phyloP scores from a whole-genome alignment of 2,329 filamentous ascomycete genomes.

The Cladophialophora carrionii region DNA sequence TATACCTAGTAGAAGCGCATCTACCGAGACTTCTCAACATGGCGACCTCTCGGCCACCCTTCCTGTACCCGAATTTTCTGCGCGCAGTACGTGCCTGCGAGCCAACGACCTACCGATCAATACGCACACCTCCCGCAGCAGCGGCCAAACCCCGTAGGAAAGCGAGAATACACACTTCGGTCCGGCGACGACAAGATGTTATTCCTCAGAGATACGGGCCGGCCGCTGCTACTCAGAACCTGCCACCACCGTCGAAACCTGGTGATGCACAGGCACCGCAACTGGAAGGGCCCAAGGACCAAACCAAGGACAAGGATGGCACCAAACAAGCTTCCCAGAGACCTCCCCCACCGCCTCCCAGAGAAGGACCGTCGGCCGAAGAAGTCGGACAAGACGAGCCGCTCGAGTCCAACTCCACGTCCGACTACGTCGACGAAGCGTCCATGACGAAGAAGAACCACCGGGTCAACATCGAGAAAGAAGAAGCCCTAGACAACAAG shows the following conservation, averaged over 20 bases:
- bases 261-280: slow-evolving; percentile 31
- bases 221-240: slow-evolving; percentile 49
- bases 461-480: slow-evolving; percentile 22
- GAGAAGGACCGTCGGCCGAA: slow-evolving; percentile 20
- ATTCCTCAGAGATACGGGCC: slow-evolving; percentile 53
- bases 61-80: slow-evolving; percentile 70
- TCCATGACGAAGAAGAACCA: slow-evolving; percentile 20
- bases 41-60: slow-evolving; percentile 65
- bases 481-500: slow-evolving; percentile 30
- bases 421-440: slow-evolving; percentile 30
- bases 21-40: slow-evolving; percentile 47
- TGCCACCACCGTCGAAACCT: slow-evolving; percentile 46
- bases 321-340: slow-evolving; percentile 18
- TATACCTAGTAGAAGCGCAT: neutral
- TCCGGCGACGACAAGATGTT: slow-evolving; percentile 44
- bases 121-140: slow-evolving; percentile 44
- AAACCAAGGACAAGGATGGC: slow-evolving; percentile 22
- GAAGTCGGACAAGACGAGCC: slow-evolving; percentile 33
- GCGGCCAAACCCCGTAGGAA: slow-evolving; percentile 39
- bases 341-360: slow-evolving; percentile 14
- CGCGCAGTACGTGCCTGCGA: slow-evolving; percentile 58
- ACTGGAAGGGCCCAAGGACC: slow-evolving; percentile 1
- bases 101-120: slow-evolving; percentile 49
- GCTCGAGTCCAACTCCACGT: slow-evolving; percentile 27
- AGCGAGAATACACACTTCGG: slow-evolving; percentile 46